These are phyloP conservation scores for Fusarium concolor DNA, from an alignment of 2,329 filamentous ascomycete species.

Conservation along the genomic window DNA sequence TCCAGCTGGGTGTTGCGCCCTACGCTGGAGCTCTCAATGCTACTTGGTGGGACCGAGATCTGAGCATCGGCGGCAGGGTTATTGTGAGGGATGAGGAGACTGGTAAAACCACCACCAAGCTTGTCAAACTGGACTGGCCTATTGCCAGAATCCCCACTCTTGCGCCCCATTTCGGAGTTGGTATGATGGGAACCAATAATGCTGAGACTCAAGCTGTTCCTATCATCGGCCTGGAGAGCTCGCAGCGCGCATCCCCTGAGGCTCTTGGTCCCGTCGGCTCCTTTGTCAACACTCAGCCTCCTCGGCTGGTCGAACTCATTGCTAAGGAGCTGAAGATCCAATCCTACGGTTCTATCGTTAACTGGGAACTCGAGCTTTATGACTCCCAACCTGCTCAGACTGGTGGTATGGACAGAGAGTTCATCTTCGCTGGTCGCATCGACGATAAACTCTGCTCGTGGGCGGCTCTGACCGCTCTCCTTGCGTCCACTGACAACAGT, in stretches of 20 bases:
- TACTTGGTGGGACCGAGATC: constrained; percentile 98
- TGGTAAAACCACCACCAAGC: constrained; percentile 81
- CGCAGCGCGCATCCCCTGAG: constrained; percentile 54
- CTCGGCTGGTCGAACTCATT: constrained; percentile 85
- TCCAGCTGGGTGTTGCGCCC: constrained; percentile 90
- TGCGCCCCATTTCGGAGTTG: constrained; percentile 91
- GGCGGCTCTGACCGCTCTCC: constrained; percentile 85
- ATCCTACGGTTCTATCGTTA: constrained; percentile 80
- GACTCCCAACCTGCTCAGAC: constrained; percentile 87
- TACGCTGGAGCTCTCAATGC: constrained; percentile 89
- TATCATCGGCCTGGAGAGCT: constrained; percentile 88
- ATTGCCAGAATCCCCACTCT: constrained; percentile 93
- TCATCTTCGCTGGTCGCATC: constrained; percentile 94
- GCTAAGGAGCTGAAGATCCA: constrained; percentile 78
- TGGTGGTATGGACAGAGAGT: constrained; percentile 87
- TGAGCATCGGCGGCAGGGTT: constrained; percentile 90
- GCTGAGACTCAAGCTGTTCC: constrained; percentile 94
- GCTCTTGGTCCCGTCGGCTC: constrained; percentile 72
- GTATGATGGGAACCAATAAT: constrained; percentile 76
- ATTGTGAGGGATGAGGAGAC: constrained; percentile 78
- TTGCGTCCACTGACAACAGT: constrained; percentile 71
- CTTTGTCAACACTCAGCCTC: constrained; percentile 87
- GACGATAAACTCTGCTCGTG: constrained; percentile 98
- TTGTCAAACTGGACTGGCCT: constrained; percentile 94
- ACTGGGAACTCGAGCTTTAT: constrained; percentile 97